Evolutionary conservation across 257 asterid genomes (phyloP).

Genomic region (Marsdenia floribunda): DNA sequence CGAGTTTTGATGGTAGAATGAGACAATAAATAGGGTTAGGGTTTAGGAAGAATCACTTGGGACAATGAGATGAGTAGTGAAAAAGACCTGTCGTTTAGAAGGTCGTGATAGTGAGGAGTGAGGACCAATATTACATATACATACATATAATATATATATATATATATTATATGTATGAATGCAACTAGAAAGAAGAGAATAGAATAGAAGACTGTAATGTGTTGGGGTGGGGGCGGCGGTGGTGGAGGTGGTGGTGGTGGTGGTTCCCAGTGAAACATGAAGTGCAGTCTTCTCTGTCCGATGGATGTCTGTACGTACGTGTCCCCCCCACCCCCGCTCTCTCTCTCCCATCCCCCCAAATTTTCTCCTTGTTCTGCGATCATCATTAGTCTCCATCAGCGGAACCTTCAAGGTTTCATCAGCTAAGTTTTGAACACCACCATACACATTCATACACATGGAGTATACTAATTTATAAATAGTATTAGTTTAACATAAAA

Average conservation of each 20-base stretch:
- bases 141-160: too few relatives aligned
- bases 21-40: too few relatives aligned
- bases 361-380: conserved; percentile 9
- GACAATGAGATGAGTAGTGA: conserved; percentile 4
- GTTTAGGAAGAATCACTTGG: background rate
- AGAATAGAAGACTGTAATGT: background rate
- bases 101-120: conserved; percentile 3
- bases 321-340: conserved; percentile 5
- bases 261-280: conserved; percentile 20
- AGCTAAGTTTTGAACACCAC: background rate
- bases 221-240: too few relatives aligned
- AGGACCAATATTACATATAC: conserved; percentile 12
- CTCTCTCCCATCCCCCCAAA: background rate
- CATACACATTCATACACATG: too few relatives aligned
- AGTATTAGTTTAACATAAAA: too few relatives aligned
- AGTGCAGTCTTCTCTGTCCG: conserved; percentile 11
- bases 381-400: conserved; percentile 27
- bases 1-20: too few relatives aligned
- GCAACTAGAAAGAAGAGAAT: background rate
- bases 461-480: too few relatives aligned
- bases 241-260: background rate
- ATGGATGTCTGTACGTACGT: conserved; percentile 1
- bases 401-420: conserved; percentile 19
- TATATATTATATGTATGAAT: too few relatives aligned
- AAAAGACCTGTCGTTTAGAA: background rate